phyloP scores from a whole-genome alignment of 2,329 filamentous ascomycete species.

The Drechslerella coelobrocha region DNA sequence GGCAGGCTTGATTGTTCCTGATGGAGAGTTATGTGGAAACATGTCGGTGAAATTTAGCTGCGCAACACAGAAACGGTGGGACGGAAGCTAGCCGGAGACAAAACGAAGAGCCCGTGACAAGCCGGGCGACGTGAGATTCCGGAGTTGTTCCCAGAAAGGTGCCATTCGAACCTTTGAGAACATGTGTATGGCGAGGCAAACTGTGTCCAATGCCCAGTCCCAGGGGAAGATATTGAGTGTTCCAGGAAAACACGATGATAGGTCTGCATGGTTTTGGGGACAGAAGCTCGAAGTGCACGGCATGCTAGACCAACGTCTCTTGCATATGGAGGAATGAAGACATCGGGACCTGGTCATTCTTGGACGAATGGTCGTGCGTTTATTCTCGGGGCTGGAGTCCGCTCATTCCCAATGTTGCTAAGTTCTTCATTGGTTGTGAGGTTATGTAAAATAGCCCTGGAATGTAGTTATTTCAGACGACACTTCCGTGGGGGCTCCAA shows the following conservation, averaged over 20 bases:
- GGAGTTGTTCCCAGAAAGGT: no score
- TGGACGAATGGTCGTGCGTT: neutral
- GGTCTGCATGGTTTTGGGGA: no score
- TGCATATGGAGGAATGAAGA: slow-evolving; percentile 19
- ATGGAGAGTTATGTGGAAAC: slow-evolving; percentile 51
- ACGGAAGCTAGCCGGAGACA: slow-evolving; percentile 22
- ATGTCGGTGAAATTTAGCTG: slow-evolving; percentile 44
- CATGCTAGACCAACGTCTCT: neutral
- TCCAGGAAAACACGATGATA: neutral
- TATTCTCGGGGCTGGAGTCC: slow-evolving; percentile 6
- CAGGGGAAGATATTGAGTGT: neutral
- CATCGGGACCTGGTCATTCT: slow-evolving; percentile 15
- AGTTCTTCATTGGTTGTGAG: slow-evolving; percentile 20
- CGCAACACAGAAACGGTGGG: slow-evolving; percentile 22
- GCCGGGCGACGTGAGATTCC: neutral
- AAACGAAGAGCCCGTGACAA: neutral
- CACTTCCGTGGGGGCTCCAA: slow-evolving; percentile 17
- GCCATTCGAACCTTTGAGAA: no score
- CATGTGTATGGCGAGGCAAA: no score
- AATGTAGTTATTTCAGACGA: slow-evolving; percentile 33
- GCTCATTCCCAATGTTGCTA: neutral
- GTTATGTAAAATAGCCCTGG: slow-evolving; percentile 11
- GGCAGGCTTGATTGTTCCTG: slow-evolving; percentile 32
- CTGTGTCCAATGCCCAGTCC: no score
- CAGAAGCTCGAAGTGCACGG: neutral